A percentile compares a stretch with the other conserved stretches of the same genome.
These are phyloP conservation scores for Cercospora beticola DNA, from an alignment of 2,329 filamentous ascomycete species.

Conservation along the genomic window DNA sequence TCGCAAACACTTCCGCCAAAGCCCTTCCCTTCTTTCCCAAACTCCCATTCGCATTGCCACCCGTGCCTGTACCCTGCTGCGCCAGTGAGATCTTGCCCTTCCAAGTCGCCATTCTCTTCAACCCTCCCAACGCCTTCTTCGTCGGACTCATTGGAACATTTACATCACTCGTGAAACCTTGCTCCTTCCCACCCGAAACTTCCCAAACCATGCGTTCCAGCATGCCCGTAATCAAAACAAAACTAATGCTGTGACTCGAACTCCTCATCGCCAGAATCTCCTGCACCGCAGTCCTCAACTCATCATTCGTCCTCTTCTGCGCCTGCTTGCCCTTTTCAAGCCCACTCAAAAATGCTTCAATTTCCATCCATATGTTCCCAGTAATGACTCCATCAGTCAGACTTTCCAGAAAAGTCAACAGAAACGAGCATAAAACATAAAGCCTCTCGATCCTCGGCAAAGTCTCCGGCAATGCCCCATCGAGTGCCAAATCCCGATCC, in stretches of 20 bases:
- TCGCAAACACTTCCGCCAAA: slow-evolving; percentile 66
- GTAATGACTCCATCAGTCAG: slow-evolving; percentile 79
- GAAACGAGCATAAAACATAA: slow-evolving; percentile 69
- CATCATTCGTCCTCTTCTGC: slow-evolving; percentile 50
- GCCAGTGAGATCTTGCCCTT: slow-evolving; percentile 51
- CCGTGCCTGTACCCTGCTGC: slow-evolving; percentile 31
- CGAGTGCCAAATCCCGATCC: slow-evolving; percentile 66
- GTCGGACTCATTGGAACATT: slow-evolving; percentile 38
- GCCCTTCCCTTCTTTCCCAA: slow-evolving; percentile 43
- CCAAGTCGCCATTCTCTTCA: slow-evolving; percentile 40
- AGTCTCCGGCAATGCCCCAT: slow-evolving; percentile 62
- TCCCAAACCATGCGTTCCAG: slow-evolving; percentile 61
- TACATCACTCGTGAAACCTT: slow-evolving; percentile 25
- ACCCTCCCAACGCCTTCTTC: slow-evolving; percentile 33
- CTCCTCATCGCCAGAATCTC: slow-evolving; percentile 66
- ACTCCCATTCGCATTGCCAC: background rate
- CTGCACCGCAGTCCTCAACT: slow-evolving; percentile 62
- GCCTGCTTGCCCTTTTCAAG: slow-evolving; percentile 46
- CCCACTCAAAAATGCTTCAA: slow-evolving; percentile 59
- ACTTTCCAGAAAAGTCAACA: slow-evolving; percentile 72
- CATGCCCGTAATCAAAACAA: slow-evolving; percentile 82
- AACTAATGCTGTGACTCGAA: slow-evolving; percentile 81
- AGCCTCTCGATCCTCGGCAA: slow-evolving; percentile 65
- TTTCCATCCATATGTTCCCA: slow-evolving; percentile 64
- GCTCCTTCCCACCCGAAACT: slow-evolving; percentile 19